These are phyloP conservation scores for Lavandula angustifolia DNA, from an alignment of 257 asterid genomes.

Conservation along the genomic window DNA sequence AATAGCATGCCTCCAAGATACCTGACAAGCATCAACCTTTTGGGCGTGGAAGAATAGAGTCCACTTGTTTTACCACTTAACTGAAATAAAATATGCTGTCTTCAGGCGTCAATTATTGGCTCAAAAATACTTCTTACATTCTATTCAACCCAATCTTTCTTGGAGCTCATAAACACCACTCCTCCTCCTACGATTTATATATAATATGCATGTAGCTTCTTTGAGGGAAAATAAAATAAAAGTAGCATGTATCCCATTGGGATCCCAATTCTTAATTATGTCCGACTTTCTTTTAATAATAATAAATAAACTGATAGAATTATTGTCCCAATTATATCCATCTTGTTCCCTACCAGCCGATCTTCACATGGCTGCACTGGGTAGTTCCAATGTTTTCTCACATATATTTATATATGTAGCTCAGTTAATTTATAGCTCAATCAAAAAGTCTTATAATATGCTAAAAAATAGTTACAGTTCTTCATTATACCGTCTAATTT, in stretches of 20 bases:
- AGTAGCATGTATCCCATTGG: conserved; percentile 11
- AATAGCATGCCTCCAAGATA: conserved; percentile 50
- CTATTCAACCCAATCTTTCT: conserved; percentile 14
- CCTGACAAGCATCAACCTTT: conserved; percentile 46
- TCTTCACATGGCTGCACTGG: too few species aligned
- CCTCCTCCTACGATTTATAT: background rate
- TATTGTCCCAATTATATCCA: conserved; percentile 18
- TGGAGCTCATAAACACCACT: conserved; percentile 15
- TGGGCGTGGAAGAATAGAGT: conserved; percentile 58
- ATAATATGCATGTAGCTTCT: background rate
- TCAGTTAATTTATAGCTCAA: too few species aligned
- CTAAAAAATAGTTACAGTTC: too few species aligned
- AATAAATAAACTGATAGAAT: conserved; percentile 10
- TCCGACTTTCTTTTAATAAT: background rate
- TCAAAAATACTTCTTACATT: background rate
- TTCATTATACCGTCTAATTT: too few species aligned
- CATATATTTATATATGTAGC: too few species aligned
- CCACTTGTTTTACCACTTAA: conserved; percentile 48
- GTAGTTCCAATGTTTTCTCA: too few species aligned
- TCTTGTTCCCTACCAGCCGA: conserved; percentile 17
- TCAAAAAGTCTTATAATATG: too few species aligned
- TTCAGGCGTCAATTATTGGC: conserved; percentile 53
- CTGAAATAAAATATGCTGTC: conserved; percentile 25
- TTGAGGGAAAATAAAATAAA: conserved; percentile 12
- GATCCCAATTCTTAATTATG: conserved; percentile 11